Percentiles rank a stretch among this genome's conserved stretches.
These are phyloP conservation scores for Nicotiana knightiana DNA, from an alignment of 257 asterid species.

Conservation along the genomic window DNA sequence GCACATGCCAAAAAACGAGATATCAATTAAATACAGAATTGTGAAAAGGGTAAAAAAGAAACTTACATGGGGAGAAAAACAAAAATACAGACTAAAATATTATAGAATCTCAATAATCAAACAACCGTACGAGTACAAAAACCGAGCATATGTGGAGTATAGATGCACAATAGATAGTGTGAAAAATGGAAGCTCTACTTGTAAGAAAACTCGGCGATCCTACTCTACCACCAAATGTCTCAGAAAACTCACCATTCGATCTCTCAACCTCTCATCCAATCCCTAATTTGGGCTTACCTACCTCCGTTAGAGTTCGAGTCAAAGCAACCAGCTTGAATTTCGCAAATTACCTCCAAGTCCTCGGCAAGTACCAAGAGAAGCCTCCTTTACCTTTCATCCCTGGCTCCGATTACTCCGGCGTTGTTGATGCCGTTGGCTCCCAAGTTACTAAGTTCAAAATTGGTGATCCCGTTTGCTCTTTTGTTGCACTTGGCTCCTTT, in stretches of 20 bases:
- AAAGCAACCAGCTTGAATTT: conserved; percentile 85
- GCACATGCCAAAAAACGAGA: too few species aligned
- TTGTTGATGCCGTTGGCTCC: conserved; percentile 64
- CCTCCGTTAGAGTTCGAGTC: conserved; percentile 66
- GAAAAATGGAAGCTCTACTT: conserved; percentile 78
- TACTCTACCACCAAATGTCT: conserved; percentile 40
- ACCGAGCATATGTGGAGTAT: background rate
- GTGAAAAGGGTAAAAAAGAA: too few species aligned
- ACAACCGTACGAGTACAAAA: background rate
- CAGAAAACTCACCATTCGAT: conserved; percentile 47
- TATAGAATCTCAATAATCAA: too few species aligned
- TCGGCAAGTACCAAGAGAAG: conserved; percentile 89
- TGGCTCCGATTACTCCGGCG: conserved; percentile 89
- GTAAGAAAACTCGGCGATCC: conserved; percentile 87
- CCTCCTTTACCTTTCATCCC: conserved; percentile 79
- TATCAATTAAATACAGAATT: too few species aligned
- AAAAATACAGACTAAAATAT: too few species aligned
- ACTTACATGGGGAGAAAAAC: too few species aligned
- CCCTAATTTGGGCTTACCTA: conserved; percentile 57
- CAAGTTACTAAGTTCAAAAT: conserved; percentile 65
- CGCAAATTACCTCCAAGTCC: conserved; percentile 87
- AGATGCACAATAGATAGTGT: background rate
- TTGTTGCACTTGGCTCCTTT: conserved; percentile 66
- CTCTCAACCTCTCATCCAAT: conserved; percentile 47
- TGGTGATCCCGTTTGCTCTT: conserved; percentile 76